These are phyloP conservation scores for Penicillium sp. DNA, from an alignment of 2,329 filamentous ascomycete species.

Conservation along the genomic window DNA sequence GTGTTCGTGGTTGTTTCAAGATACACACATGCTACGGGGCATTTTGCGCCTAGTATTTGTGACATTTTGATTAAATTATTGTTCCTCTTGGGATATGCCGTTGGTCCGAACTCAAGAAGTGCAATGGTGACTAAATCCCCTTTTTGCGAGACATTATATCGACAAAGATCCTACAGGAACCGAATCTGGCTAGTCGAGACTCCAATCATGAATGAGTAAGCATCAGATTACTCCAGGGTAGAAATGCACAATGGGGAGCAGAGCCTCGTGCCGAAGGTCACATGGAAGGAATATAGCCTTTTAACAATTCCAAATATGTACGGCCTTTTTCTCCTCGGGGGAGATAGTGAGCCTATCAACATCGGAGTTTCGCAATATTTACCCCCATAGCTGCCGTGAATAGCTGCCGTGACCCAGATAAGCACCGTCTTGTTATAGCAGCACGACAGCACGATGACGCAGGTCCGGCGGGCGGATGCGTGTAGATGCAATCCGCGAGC, in stretches of 20 bases:
- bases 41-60: not conserved
- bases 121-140: not conserved
- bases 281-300: not conserved
- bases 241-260: not conserved
- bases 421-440: not conserved
- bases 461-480: not conserved
- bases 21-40: not conserved
- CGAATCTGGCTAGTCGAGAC: not conserved
- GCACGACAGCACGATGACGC: not conserved
- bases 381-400: not conserved
- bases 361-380: not conserved
- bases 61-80: not conserved
- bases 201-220: not conserved
- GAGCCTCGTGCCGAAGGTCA: not conserved
- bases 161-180: not conserved
- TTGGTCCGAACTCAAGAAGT: not conserved
- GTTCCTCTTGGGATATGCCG: not conserved
- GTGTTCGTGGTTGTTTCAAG: not conserved
- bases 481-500: not conserved
- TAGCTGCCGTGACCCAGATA: not conserved
- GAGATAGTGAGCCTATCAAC: not conserved
- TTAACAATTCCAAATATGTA: conserved; percentile 4
- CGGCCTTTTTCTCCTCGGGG: not conserved
- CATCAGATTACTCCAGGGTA: no score
- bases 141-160: not conserved